Conservation (phyloP, 169 alveolate genomes). For the Plasmodium gonderi region DNA sequence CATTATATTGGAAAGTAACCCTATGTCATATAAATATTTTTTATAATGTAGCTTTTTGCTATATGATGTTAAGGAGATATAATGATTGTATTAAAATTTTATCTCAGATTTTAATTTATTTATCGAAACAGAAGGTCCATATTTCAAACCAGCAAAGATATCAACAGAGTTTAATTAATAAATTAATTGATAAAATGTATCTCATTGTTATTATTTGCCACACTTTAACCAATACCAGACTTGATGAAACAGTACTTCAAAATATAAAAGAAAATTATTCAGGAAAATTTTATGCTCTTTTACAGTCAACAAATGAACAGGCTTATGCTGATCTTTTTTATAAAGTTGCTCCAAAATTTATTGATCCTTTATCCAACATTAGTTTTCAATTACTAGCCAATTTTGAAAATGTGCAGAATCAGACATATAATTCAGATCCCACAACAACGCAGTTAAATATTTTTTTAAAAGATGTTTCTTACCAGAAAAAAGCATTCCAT, state of each 20-base stretch:
- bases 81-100: constrained; percentile 83
- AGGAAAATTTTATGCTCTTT: constrained; percentile 81
- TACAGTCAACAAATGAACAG: constrained; percentile 86
- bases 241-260: constrained; percentile 86
- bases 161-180: constrained; percentile 83
- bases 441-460: constrained; percentile 78
- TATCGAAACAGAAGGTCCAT: constrained; percentile 82
- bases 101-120: constrained; percentile 82
- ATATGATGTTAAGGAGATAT: constrained; percentile 90
- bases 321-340: constrained; percentile 83
- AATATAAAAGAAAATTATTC: constrained; percentile 87
- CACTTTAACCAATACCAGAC: constrained; percentile 76
- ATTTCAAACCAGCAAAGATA: constrained; percentile 81
- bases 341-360: constrained; percentile 87
- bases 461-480: constrained; percentile 81
- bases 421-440: constrained; percentile 77
- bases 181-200: constrained; percentile 86
- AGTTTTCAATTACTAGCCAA: constrained; percentile 68
- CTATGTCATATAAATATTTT: constrained; percentile 85
- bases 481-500: constrained; percentile 83
- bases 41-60: constrained; percentile 86
- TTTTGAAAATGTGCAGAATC: constrained; percentile 72
- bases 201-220: constrained; percentile 85
- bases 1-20: constrained; percentile 87
- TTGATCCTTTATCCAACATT: constrained; percentile 79